phyloP scores from a whole-genome alignment of 257 asterid species.

The Solanum chilense region DNA sequence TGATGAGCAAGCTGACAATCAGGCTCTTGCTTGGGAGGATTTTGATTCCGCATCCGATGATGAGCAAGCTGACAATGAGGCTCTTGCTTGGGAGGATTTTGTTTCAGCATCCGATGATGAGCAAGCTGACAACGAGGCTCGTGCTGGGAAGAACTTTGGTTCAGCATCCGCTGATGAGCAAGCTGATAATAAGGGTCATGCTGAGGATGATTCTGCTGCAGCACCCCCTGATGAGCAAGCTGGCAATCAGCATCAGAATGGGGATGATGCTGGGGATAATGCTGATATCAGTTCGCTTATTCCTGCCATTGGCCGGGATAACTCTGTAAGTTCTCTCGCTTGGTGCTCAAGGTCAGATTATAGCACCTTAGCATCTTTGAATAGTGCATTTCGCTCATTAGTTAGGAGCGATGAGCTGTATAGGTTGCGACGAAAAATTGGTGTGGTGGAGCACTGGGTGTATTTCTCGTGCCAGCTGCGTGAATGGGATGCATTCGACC shows the following conservation, averaged over 20 bases:
- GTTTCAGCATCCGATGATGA: neutral
- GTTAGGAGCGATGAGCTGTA: slow-evolving; percentile 67
- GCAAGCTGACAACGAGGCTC: neutral
- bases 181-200: neutral
- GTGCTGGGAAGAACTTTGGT: neutral
- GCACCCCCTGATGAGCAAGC: slow-evolving; percentile 5
- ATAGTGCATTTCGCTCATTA: slow-evolving; percentile 58
- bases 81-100: neutral
- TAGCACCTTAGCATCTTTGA: slow-evolving; percentile 69
- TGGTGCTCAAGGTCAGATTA: slow-evolving; percentile 79
- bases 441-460: slow-evolving; percentile 90
- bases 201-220: neutral
- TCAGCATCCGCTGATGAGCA: no score
- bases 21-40: slow-evolving; percentile 1
- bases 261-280: slow-evolving; percentile 30
- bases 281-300: slow-evolving; percentile 61
- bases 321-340: slow-evolving; percentile 66
- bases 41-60: slow-evolving; percentile 16
- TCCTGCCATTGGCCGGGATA: slow-evolving; percentile 67
- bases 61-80: neutral
- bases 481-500: slow-evolving; percentile 99
- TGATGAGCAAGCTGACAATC: neutral
- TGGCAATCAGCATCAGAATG: neutral
- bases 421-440: slow-evolving; percentile 41
- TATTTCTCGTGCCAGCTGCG: slow-evolving; percentile 84